Base-by-base conservation (phyloP, 495 filamentous ascomycete genomes). In the Aspergillus indologenus region DNA sequence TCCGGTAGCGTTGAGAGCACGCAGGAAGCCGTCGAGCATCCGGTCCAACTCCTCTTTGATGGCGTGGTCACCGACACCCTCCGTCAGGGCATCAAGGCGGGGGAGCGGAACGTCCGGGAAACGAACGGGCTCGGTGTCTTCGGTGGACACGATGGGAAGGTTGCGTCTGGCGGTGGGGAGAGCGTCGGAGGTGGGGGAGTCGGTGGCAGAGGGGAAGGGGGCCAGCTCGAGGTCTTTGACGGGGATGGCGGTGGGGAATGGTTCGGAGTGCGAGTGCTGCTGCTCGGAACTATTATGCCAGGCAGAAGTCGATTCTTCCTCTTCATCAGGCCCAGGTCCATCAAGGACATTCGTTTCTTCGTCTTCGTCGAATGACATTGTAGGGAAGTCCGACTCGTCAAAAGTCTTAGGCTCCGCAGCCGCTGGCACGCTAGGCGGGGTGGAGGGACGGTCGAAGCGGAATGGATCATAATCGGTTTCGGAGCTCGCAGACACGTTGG, bases 401-500 rank as follows among this genome's bases (percentile, higher is more conserved):
- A 40, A 40, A 11, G 34, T 40, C 34, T 40, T 18, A 0, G 23
- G 23, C 14, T 29, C 48, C 4, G 4, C 26, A 15, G 60, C 11
- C 14, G 54, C 34, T 6, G 46, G 17, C 40, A 40, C 29, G 3
- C 58, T 71, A 3, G 61, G 60, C 0, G 74, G 69, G 2, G 71
- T 71, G 8, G 59, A 56, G 17, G 74, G 71, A 9, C 74, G 73
- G 45, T 78, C 77, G 53, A 78, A 75, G 0, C 74, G 71, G 68
- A 79, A 79, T 1, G 75, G 77, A 57, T 79, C 77, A 46, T 77
- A 77, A 47, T 78, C 77, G 1, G 69, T 68, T 14, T 76, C 75
- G 0, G 75, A 78, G 60, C 62, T 70, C 0, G 57, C 44, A 2
- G 65, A 63, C 0, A 63, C 44, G 50, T 50, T 73, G 1, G 71